A percentile compares a stretch with the other conserved stretches of the same genome.
These are phyloP conservation scores for Trichosporon coremiiforme DNA, from an alignment of 1,284 basidiomycete genomes.

Conservation along the genomic window DNA sequence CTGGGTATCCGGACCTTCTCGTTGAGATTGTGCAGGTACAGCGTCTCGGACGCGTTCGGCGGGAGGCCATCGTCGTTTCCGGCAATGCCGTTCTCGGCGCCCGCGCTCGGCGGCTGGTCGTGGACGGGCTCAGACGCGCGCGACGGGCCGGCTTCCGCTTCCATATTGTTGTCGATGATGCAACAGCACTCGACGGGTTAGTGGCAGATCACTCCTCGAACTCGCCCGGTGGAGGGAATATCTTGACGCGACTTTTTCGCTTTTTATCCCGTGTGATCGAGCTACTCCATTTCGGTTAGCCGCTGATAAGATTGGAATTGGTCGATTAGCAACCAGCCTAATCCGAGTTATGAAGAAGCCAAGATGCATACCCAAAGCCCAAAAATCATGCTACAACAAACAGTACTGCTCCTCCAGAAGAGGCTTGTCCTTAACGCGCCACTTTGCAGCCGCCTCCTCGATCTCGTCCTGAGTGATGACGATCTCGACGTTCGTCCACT, in stretches of 20 bases:
- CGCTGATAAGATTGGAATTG: background rate
- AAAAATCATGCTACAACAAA: conserved; percentile 34
- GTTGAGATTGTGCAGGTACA: conserved; percentile 97
- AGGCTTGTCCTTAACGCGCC: conserved; percentile 45
- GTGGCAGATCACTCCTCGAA: background rate
- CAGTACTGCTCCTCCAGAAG: conserved; percentile 50
- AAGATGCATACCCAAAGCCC: background rate
- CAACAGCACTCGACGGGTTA: background rate
- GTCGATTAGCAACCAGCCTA: background rate
- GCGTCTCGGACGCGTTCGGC: conserved; percentile 69
- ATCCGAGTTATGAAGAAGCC: background rate
- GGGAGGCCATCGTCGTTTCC: conserved; percentile 43
- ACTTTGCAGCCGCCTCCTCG: conserved; percentile 57
- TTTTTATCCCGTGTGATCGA: background rate
- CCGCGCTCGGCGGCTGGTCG: background rate
- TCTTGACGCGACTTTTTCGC: background rate
- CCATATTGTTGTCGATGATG: conserved; percentile 11
- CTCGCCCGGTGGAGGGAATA: conserved; percentile 9
- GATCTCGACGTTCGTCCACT: conserved; percentile 49
- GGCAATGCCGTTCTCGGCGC: background rate
- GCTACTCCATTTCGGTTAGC: background rate
- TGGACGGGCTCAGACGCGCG: background rate
- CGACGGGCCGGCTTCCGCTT: conserved; percentile 16
- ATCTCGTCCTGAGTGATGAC: conserved; percentile 72
- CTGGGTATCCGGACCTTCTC: conserved; percentile 90